phyloP scores from a whole-genome alignment of 202 grass and related monocot genomes.

The Cymbopogon flexuosus region DNA sequence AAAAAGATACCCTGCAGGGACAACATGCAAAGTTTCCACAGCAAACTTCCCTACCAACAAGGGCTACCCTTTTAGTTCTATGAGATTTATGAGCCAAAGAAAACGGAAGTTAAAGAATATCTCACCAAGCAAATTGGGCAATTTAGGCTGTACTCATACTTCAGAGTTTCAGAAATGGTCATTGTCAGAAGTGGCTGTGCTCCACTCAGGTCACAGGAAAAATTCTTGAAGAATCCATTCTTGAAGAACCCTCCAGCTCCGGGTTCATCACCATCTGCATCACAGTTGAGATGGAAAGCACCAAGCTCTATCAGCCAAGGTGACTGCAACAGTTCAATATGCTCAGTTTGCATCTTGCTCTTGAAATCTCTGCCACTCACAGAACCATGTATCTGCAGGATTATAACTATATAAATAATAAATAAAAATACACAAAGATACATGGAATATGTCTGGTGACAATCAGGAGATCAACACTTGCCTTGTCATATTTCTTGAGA shows the following conservation, averaged over 20 bases:
- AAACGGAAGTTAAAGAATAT: constrained; percentile 24
- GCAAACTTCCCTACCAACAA: background rate
- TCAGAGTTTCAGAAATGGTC: constrained; percentile 48
- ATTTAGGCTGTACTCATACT: constrained; percentile 59
- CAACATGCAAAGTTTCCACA: background rate
- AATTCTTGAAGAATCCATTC: constrained; percentile 49
- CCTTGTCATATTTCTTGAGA: constrained; percentile 84
- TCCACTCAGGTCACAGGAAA: constrained; percentile 57
- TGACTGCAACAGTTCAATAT: constrained; percentile 64
- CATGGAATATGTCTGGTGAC: background rate
- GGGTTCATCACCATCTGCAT: constrained; percentile 38
- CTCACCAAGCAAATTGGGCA: constrained; percentile 75
- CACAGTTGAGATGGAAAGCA: constrained; percentile 69
- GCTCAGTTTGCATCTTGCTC: constrained; percentile 55
- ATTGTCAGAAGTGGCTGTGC: constrained; percentile 49
- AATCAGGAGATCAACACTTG: constrained; percentile 19
- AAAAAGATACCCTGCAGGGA: background rate
- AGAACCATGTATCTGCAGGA: constrained; percentile 62
- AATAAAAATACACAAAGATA: background rate
- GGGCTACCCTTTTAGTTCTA: background rate
- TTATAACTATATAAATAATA: background rate
- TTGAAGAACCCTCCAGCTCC: constrained; percentile 38
- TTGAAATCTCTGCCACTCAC: constrained; percentile 70
- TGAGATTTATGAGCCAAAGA: constrained; percentile 1
- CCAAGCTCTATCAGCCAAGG: constrained; percentile 70